Evolutionary conservation across 257 asterid species (phyloP), one percentile per base, ranked within the genome.

Genomic region (Lithospermum erythrorhizon): DNA sequence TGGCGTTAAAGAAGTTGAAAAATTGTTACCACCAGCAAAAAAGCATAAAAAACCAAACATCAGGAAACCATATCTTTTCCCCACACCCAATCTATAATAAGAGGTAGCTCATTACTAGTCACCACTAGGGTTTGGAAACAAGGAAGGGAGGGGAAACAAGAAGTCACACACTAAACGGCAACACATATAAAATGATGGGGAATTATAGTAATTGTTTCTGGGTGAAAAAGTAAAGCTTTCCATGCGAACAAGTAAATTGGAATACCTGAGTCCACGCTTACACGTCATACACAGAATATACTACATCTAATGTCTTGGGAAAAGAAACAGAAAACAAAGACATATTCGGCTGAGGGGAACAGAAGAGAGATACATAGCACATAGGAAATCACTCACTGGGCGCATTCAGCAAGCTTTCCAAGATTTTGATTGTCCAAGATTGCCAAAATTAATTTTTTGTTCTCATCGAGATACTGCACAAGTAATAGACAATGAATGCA

Each of bases 321-420:
- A 45, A 64, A 52, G 25, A 64, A 56, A 25, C 15, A 56, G 18
- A 25, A 23, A 56, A 56, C 37, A 56, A 10, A 56, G 30, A 23
- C 14, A 16, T 6, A 22, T 9, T 41, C 2, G n/a, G 54, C 49
- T 47, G 48, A 52, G 58, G 55, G 66, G 47, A 27, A 24, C 60
- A 29, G 49, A 57, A 53, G 7, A 27, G 6, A 13, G 25, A 21
- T 30, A 20, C 27, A 58, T 35, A 29, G 56, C 24, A 20, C 27
- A 58, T 35, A 29, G 56, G 61, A 57, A 21, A 72, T 76, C 20
- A 80, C 90, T 76, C 78, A 90, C 96, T 87, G 96, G 41, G 97
- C 95, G 65, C 97, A 90, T 68, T 87, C 96, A 17, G 89, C 86
- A 45, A 90, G 96, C 76, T 90, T 90, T 53, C 97, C 97, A n/a